A percentile compares a stretch with the other conserved stretches of the same genome.
Conservation (phyloP, 495 filamentous ascomycete species). For the Xylaria scruposa region DNA sequence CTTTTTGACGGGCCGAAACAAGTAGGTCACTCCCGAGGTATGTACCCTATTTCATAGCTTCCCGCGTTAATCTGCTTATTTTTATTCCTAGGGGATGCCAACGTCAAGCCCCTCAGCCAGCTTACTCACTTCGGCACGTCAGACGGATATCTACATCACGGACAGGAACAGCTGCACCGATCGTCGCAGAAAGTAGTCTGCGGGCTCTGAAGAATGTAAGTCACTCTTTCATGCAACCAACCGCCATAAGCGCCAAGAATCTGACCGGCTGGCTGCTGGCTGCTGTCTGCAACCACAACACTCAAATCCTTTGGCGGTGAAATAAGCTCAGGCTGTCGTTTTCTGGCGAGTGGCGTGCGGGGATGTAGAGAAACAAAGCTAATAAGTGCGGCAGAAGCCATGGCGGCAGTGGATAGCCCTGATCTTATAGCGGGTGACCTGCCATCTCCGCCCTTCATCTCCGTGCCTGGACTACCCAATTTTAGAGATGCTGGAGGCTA, state of each 20-base stretch:
- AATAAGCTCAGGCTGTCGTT: slow-evolving; percentile 6
- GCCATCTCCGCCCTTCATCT: slow-evolving; percentile 60
- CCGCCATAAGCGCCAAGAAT: slow-evolving; percentile 19
- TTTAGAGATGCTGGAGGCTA: slow-evolving; percentile 67
- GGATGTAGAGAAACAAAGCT: not conserved
- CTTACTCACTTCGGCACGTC: not conserved
- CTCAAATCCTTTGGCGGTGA: slow-evolving; percentile 1
- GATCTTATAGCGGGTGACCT: slow-evolving; percentile 22
- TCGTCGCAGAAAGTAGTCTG: not conserved
- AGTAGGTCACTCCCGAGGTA: not conserved
- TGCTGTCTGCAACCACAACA: slow-evolving; percentile 9
- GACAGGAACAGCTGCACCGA: not conserved
- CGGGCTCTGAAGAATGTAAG: slow-evolving; percentile 3
- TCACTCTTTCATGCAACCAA: not conserved
- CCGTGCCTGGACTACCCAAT: slow-evolving; percentile 61
- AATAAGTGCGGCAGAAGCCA: not conserved
- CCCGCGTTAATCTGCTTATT: not conserved
- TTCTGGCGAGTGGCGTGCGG: not conserved
- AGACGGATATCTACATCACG: not conserved
- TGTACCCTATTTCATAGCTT: not conserved
- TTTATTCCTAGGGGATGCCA: not conserved
- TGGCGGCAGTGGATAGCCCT: slow-evolving; percentile 13
- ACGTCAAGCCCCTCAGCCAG: slow-evolving; percentile 10
- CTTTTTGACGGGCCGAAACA: not conserved
- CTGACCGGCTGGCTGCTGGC: not conserved